Evolutionary conservation across 768 basidiomycete genomes (phyloP).

Genomic region (Lentinula sp.): DNA sequence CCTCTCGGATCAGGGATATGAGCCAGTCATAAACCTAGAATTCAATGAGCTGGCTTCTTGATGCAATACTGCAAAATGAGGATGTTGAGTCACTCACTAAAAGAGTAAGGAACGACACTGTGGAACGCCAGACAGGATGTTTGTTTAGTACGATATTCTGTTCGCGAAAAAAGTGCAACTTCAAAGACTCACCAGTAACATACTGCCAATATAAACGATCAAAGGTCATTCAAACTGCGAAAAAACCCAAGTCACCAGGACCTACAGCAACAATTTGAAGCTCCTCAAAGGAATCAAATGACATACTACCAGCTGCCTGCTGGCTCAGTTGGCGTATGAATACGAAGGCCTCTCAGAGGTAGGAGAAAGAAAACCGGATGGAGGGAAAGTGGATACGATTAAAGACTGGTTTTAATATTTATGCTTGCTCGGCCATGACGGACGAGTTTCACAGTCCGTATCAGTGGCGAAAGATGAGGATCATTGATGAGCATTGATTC

Average conservation of each 20-base stretch:
- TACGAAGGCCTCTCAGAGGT: too few relatives aligned
- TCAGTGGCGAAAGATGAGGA: too few relatives aligned
- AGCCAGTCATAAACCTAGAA: not conserved
- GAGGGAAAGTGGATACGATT: too few relatives aligned
- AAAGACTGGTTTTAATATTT: too few relatives aligned
- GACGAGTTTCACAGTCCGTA: too few relatives aligned
- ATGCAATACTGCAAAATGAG: not conserved
- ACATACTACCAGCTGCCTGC: not conserved
- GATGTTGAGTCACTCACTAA: not conserved
- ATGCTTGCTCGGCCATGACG: too few relatives aligned
- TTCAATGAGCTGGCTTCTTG: not conserved
- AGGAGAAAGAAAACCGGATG: too few relatives aligned
- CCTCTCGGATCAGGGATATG: not conserved
- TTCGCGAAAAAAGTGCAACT: too few relatives aligned
- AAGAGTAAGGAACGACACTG: conserved; percentile 1
- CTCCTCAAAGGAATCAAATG: not conserved
- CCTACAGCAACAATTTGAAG: not conserved
- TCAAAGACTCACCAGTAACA: not conserved
- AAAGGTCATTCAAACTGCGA: not conserved
- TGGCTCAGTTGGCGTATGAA: too few relatives aligned
- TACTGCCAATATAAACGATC: not conserved
- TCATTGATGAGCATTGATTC: too few relatives aligned
- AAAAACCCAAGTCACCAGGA: not conserved
- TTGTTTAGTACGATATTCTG: too few relatives aligned
- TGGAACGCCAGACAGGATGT: not conserved